Percentiles rank a stretch among this genome's conserved stretches.
Conservation (phyloP, 345 rosid species). For the Lenwebbia sp. region DNA sequence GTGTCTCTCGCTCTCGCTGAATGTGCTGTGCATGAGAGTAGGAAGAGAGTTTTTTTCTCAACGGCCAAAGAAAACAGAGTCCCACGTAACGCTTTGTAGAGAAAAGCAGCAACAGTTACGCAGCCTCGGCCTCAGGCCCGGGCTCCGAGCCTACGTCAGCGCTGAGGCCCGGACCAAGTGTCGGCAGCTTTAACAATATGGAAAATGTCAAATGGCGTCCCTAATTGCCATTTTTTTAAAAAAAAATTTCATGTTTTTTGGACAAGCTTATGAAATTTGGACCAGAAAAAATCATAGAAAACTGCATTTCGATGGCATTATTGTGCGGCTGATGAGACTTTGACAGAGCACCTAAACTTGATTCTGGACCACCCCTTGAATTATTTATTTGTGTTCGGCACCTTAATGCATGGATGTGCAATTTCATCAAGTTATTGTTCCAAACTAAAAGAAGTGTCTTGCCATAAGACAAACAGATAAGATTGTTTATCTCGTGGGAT, state of each 20-base stretch:
- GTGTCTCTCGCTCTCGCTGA: background rate
- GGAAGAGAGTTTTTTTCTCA: background rate
- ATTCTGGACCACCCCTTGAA: background rate
- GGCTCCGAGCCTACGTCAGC: background rate
- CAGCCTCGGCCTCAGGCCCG: background rate
- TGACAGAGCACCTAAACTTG: background rate
- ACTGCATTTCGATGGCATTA: background rate
- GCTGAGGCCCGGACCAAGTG: background rate
- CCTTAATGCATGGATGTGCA: background rate
- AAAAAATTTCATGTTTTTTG: background rate
- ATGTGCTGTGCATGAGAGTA: background rate
- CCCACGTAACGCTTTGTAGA: constrained; percentile 6
- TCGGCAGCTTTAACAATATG: background rate
- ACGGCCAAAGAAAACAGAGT: background rate
- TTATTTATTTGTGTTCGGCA: background rate
- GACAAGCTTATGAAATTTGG: background rate
- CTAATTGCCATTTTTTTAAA: background rate
- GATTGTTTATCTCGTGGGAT: background rate
- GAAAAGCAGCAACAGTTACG: background rate
- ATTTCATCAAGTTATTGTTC: background rate
- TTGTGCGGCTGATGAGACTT: background rate
- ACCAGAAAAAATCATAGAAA: background rate
- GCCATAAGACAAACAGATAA: background rate
- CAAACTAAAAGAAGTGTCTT: background rate
- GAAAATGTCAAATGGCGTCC: background rate